Evolutionary conservation across 805 yeast genomes (phyloP), one percentile per base, ranked within the genome.

Genomic region (Saccharomycopsis sp.): DNA sequence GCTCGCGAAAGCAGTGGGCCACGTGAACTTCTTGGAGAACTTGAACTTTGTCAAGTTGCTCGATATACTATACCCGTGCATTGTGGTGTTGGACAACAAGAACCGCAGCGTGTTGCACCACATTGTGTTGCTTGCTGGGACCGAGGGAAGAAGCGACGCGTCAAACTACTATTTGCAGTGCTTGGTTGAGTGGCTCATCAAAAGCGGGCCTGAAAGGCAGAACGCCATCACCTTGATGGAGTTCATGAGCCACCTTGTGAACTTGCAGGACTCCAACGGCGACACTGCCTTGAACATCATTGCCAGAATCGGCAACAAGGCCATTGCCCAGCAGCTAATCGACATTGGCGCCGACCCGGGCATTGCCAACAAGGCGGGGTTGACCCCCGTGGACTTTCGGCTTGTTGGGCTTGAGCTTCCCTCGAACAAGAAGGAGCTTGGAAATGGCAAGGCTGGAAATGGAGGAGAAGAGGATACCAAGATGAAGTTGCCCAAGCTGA

Each of bases 221-320:
- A 66, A 71, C 30, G 62, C 65, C 13, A 59, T 72, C 36, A 63
- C 73, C 30, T 62, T 82, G 19, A 69, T 73, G 8, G 65, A 70
- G 53, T 75, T 80, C 49, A 77, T 80, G 64, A 64, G 71, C 13
- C 74, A 77, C 36, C 73, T 92, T 51, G 79, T 89, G 39, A 89
- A 92, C 56, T 81, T 82, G n/a, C 84, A 80, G 48, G 98, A 92
- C 61, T 67, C 76, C 41, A 88, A 88, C 53, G 98, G 98, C 19
- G 96, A 92, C 57, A 92, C 98, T 0, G 88, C 96, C 36, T 66
- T 92, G 46, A 94, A 88, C 55, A 83, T 92, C 42, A 94, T 94
- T 0, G 92, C 96, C 0, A 73, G 94, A 52, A 74, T 92, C 19
- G 94, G 94, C 6, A 82, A 84, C 56, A 74, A 77, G 35, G 77